Evolutionary conservation across 495 filamentous ascomycete genomes (phyloP), one percentile per base, ranked within the genome.

Genomic region (Penicillium malachiteum): DNA sequence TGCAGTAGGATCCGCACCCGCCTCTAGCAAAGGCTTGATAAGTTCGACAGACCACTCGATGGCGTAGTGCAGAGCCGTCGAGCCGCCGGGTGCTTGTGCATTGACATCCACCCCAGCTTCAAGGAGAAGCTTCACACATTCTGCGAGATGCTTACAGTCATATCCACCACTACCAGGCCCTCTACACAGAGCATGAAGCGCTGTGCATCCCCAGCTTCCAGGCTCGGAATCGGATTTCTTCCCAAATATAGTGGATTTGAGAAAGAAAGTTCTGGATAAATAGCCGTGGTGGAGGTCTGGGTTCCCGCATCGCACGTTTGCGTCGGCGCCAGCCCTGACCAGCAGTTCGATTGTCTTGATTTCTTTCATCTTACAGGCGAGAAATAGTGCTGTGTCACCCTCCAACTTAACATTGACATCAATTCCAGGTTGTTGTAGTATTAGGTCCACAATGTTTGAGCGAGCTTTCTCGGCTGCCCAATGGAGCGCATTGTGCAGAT

Each of bases 1-100:
- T 5, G 21, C 12, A 12, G 21, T n/a, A 31, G 43, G 21, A 31
- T 45, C 43, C 3, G 43, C 43, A 13, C 43, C 43, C 30, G 43
- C 43, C 26, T 45, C 43, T 26, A 45, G 43, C 43, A 45, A 26
- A 45, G 43, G 43, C 43, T 32, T n/a, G 7, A 45, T 32, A 18
- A 7, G 31, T 31, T 13, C 21, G 43, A 45, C 30, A 3, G 43
- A 45, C n/a, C 18, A 45, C 21, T 45, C 13, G 13, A 13, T 4
- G 13, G 43, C 43, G 21, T 45, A 45, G 21, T 45, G 43, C 21
- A 45, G 30, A 31, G 43, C 43, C n/a, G 43, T 45, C 18, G 4
- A 31, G 43, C 43, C 43, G 3, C 13, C 31, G 8, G 21, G 12
- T 17, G 9, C 21, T 21, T 31, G 26, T 5, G 43, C 43, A 45